These are phyloP conservation scores for Boletus rex-veris DNA, from an alignment of 768 basidiomycete genomes.

Conservation along the genomic window DNA sequence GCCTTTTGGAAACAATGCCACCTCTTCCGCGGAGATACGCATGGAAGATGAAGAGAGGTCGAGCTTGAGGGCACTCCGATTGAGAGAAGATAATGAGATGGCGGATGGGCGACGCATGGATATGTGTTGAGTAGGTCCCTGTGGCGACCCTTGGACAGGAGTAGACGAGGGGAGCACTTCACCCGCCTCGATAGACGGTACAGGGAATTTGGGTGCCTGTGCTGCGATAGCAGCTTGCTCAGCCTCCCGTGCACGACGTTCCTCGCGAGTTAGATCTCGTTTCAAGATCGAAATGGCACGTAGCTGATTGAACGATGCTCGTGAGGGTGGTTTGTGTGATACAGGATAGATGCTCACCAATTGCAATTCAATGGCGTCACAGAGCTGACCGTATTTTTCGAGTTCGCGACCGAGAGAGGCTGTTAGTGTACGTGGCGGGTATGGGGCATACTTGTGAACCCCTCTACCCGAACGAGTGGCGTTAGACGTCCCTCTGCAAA, in stretches of 20 bases:
- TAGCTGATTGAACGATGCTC: slow-evolving; percentile 41
- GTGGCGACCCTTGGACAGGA: slow-evolving; percentile 35
- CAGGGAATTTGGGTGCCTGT: slow-evolving; percentile 21
- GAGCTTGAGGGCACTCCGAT: slow-evolving; percentile 70
- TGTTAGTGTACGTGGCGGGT: slow-evolving; percentile 64
- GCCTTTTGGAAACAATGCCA: slow-evolving; percentile 52
- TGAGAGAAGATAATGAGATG: slow-evolving; percentile 77
- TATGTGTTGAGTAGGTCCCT: slow-evolving; percentile 26
- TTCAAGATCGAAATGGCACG: slow-evolving; percentile 70
- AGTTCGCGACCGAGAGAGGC: slow-evolving; percentile 67
- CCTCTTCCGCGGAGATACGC: slow-evolving; percentile 63
- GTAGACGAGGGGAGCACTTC: slow-evolving; percentile 29
- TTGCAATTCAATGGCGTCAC: slow-evolving; percentile 72
- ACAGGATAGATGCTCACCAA: slow-evolving; percentile 44
- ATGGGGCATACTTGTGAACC: slow-evolving; percentile 52
- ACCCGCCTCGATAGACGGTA: slow-evolving; percentile 21
- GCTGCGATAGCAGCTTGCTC: slow-evolving; percentile 41
- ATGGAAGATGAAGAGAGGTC: slow-evolving; percentile 72
- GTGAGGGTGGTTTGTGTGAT: background rate
- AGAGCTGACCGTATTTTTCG: slow-evolving; percentile 76
- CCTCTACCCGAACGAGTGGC: slow-evolving; percentile 39
- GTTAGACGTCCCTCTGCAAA: background rate
- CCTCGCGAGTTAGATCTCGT: slow-evolving; percentile 63
- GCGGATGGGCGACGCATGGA: slow-evolving; percentile 64
- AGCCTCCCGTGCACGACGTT: slow-evolving; percentile 47